Evolutionary conservation across 2,329 filamentous ascomycete genomes (phyloP).

Genomic region (Atkinsonella texensis): DNA sequence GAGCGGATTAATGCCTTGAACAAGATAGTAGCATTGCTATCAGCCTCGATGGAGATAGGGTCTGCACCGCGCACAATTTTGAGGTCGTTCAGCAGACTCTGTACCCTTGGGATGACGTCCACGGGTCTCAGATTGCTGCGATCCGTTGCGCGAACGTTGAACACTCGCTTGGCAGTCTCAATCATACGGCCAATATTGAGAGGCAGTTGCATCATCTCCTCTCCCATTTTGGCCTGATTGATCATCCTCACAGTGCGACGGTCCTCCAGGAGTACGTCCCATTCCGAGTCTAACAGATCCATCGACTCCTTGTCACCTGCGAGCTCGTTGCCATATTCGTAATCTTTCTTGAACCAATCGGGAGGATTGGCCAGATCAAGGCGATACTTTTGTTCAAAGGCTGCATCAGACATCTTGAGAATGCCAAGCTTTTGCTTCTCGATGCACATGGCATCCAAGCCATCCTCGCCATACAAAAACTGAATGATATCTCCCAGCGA

Average conservation of each 20-base stretch:
- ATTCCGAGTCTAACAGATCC: slow-evolving; percentile 77
- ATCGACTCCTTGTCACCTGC: slow-evolving; percentile 81
- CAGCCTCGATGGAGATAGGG: slow-evolving; percentile 70
- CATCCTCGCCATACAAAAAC: slow-evolving; percentile 96
- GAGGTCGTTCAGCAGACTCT: slow-evolving; percentile 62
- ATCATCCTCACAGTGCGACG: slow-evolving; percentile 62
- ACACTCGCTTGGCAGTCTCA: slow-evolving; percentile 77
- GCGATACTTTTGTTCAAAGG: slow-evolving; percentile 71
- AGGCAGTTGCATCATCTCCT: slow-evolving; percentile 80
- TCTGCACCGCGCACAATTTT: slow-evolving; percentile 81
- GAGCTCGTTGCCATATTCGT: slow-evolving; percentile 76
- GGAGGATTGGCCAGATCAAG: slow-evolving; percentile 53
- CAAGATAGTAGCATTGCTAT: slow-evolving; percentile 75
- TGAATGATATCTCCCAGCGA: slow-evolving; percentile 94
- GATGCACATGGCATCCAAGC: slow-evolving; percentile 83
- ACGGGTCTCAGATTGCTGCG: slow-evolving; percentile 83
- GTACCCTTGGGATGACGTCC: slow-evolving; percentile 73
- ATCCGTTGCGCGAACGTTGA: slow-evolving; percentile 75
- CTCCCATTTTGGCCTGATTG: slow-evolving; percentile 56
- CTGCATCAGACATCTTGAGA: slow-evolving; percentile 64
- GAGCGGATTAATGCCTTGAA: slow-evolving; percentile 90
- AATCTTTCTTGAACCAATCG: slow-evolving; percentile 48
- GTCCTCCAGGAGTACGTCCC: slow-evolving; percentile 63
- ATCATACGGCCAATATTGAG: slow-evolving; percentile 88
- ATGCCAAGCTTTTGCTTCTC: slow-evolving; percentile 87